A percentile compares a stretch with the other conserved stretches of the same genome.
Conservation (phyloP, 176 grass and related monocot genomes). For the Raddia distichophylla region DNA sequence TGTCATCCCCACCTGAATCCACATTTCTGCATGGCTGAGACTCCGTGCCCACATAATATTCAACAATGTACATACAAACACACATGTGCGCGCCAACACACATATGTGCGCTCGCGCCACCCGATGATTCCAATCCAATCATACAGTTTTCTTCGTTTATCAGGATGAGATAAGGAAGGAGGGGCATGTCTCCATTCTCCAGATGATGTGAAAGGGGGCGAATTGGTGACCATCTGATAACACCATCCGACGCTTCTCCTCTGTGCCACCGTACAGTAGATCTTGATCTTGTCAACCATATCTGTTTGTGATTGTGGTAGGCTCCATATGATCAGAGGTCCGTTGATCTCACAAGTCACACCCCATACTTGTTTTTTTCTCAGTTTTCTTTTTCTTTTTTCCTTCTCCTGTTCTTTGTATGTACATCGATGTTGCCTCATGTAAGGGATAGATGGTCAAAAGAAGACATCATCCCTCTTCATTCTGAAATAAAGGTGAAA, state of each 20-base stretch:
- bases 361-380: conserved; percentile 4
- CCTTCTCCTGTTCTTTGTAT: conserved; percentile 1
- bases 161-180: conserved; percentile 16
- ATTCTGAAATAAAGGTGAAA: conserved; percentile 40
- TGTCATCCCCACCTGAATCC: conserved; percentile 67
- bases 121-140: conserved; percentile 24
- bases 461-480: conserved; percentile 27
- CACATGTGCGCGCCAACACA: not conserved
- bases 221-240: conserved; percentile 23
- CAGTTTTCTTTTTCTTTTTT: not conserved
- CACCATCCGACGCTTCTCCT: not conserved
- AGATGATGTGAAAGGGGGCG: conserved; percentile 33
- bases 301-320: conserved; percentile 46
- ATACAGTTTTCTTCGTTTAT: conserved; percentile 9
- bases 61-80: conserved; percentile 36
- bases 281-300: conserved; percentile 20
- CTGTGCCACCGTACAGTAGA: not conserved
- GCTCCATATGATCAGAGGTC: conserved; percentile 32
- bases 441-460: conserved; percentile 35
- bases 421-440: conserved; percentile 30
- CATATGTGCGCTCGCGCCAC: too few species aligned
- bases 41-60: not conserved
- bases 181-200: conserved; percentile 16
- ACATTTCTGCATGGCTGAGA: conserved; percentile 55
- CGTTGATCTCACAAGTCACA: conserved; percentile 31